A percentile compares a stretch with the other conserved stretches of the same genome.
phyloP scores from a whole-genome alignment of 805 yeast species.

The Torulaspora franciscae region DNA sequence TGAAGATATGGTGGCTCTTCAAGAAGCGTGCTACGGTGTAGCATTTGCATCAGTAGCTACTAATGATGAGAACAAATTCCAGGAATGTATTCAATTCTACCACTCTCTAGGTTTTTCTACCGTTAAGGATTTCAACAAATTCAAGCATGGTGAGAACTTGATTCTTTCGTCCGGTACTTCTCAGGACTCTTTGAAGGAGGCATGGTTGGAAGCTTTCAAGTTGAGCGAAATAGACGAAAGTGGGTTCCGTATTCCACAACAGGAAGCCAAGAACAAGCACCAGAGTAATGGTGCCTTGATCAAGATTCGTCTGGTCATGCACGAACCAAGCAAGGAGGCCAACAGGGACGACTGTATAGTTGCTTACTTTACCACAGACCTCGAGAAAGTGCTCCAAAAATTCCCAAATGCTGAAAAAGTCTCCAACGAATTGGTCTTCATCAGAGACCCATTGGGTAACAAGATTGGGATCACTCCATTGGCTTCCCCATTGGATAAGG shows the following conservation, averaged over 20 bases:
- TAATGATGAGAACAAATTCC: slow-evolving; percentile 43
- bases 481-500: slow-evolving; percentile 37
- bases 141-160: slow-evolving; percentile 32
- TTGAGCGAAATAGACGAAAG: slow-evolving; percentile 50
- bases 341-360: slow-evolving; percentile 19
- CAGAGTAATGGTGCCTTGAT: slow-evolving; percentile 45
- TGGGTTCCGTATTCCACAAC: slow-evolving; percentile 56
- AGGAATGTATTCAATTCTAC: slow-evolving; percentile 52
- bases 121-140: slow-evolving; percentile 56
- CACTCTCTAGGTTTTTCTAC: slow-evolving; percentile 54
- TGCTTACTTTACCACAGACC: slow-evolving; percentile 41
- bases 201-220: slow-evolving; percentile 71
- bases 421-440: slow-evolving; percentile 26
- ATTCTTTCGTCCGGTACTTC: slow-evolving; percentile 50
- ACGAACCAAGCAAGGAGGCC: slow-evolving; percentile 35
- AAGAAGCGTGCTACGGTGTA: slow-evolving; percentile 38
- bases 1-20: slow-evolving; percentile 18
- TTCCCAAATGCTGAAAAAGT: slow-evolving; percentile 26
- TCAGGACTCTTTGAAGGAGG: slow-evolving; percentile 59
- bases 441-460: slow-evolving; percentile 63
- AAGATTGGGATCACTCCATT: slow-evolving; percentile 50
- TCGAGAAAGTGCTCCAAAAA: slow-evolving; percentile 27
- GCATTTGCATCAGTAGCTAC: slow-evolving; percentile 63
- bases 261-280: slow-evolving; percentile 38
- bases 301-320: slow-evolving; percentile 44